Base-by-base conservation (phyloP, 2,329 filamentous ascomycete genomes). In the Cladophialophora carrionii region DNA sequence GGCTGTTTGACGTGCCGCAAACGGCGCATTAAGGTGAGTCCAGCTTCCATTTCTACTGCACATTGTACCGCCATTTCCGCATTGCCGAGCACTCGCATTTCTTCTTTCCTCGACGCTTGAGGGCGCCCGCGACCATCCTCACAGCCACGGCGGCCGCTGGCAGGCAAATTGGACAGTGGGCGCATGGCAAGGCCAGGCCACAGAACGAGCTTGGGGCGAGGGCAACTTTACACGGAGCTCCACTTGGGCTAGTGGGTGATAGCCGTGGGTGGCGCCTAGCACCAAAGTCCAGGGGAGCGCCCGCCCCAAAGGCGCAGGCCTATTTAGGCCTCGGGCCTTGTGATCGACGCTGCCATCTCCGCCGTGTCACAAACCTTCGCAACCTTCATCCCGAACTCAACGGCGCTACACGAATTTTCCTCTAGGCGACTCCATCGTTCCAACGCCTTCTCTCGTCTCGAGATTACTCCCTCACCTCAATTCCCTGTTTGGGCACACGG, bases 21-120 rank as follows among this genome's bases (percentile, higher is more conserved):
- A 76, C 82, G 88, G 72, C 82, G 88, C 79, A 91, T 91, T 77
- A 91, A 91, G 87, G 88, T 90, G 79, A 77, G 84, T 65, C 52
- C 43, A 9, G 51, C 58, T 43, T 49, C 41, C 1, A 37, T 63
- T 56, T 61, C 20, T 74, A 22, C 57, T 63, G 49, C 54, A 43
- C 26, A 29, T 29, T 41, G 17, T 26, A 22, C 20, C 14, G 17
- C 59, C 41, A 14, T 43, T 61, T 53, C 61, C 57, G 66, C 63
- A 55, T 60, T 57, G 62, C 51, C 56, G 53, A 31, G 2, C n/a
- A 9, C 37, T 60, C 20, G 3, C 17, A 5, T 41, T 41, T 2
- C 31, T 29, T 41, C 14, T 34, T 5, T 31, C 31, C 31, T 7
- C 32, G n/a, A 41, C 48, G 37, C 46, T 14, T 12, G 37, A n/a